Percentiles rank a stretch among this genome's conserved stretches.
Evolutionary conservation across 2,329 filamentous ascomycete genomes (phyloP).

Genomic region (Aspergillus pseudoglaucus): DNA sequence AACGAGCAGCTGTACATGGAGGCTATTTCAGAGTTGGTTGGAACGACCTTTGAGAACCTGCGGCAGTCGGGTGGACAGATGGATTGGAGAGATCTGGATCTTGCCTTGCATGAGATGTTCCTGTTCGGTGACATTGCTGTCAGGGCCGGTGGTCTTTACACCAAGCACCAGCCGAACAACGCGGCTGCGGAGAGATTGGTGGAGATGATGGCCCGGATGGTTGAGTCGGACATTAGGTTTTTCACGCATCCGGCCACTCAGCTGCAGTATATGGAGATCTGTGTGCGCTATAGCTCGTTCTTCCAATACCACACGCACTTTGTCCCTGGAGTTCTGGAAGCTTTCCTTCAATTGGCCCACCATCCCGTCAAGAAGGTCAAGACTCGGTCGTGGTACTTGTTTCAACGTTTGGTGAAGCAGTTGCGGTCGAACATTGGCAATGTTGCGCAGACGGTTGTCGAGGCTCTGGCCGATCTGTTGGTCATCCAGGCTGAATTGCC

Average conservation of each 20-base stretch:
- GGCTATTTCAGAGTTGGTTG: slow-evolving; percentile 80
- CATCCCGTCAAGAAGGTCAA: slow-evolving; percentile 81
- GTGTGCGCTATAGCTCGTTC: slow-evolving; percentile 85
- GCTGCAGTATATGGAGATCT: slow-evolving; percentile 97
- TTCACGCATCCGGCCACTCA: slow-evolving; percentile 88
- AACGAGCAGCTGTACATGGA: slow-evolving; percentile 86
- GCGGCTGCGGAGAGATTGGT: slow-evolving; percentile 74
- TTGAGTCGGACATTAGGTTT: slow-evolving; percentile 82
- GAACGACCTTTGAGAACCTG: slow-evolving; percentile 74
- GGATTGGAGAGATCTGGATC: slow-evolving; percentile 91
- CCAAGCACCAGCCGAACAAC: slow-evolving; percentile 74
- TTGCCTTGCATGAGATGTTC: slow-evolving; percentile 92
- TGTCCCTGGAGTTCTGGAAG: slow-evolving; percentile 81
- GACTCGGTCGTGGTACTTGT: slow-evolving; percentile 92
- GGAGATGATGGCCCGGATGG: slow-evolving; percentile 92
- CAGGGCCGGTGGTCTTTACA: slow-evolving; percentile 76
- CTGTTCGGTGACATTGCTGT: slow-evolving; percentile 92
- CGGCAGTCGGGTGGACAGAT: slow-evolving; percentile 66
- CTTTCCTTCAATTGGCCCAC: slow-evolving; percentile 85
- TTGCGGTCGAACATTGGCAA: slow-evolving; percentile 77
- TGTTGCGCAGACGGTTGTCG: slow-evolving; percentile 84
- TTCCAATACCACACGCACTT: slow-evolving; percentile 78
- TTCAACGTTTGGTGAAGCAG: slow-evolving; percentile 86
- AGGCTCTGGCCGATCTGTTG: slow-evolving; percentile 80
- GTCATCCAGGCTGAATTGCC: slow-evolving; percentile 86